Conservation (phyloP, 176 grass and related monocot genomes). For the Aechmea fasciata region DNA sequence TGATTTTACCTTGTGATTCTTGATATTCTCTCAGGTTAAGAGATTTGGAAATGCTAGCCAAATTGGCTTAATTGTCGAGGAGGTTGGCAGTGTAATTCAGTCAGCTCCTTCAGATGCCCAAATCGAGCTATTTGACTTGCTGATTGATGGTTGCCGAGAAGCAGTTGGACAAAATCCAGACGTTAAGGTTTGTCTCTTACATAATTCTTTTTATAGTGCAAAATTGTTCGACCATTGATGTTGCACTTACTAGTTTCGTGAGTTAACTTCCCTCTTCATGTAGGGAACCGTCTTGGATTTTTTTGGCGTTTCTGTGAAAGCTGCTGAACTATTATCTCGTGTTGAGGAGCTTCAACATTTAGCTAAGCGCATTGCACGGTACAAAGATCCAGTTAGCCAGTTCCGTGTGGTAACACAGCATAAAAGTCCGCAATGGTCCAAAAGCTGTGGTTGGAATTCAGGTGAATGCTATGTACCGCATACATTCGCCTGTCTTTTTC, state of each 20-base stretch:
- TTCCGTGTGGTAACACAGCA: constrained; percentile 81
- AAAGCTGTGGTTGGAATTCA: constrained; percentile 94
- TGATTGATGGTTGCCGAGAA: constrained; percentile 89
- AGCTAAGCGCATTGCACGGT: constrained; percentile 80
- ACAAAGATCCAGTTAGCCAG: constrained; percentile 95
- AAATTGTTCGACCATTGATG: background rate
- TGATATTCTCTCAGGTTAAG: constrained; percentile 55
- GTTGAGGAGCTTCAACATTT: constrained; percentile 96
- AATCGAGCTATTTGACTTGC: constrained; percentile 79
- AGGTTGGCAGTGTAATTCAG: constrained; percentile 74
- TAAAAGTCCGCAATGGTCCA: constrained; percentile 96
- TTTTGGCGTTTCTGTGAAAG: constrained; percentile 93
- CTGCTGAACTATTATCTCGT: constrained; percentile 67
- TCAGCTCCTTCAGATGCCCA: constrained; percentile 57
- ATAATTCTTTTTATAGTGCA: background rate
- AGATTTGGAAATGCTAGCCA: constrained; percentile 84
- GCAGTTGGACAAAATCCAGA: constrained; percentile 77
- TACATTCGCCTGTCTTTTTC: background rate
- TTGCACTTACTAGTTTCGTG: background rate
- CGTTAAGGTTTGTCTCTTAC: constrained; percentile 48
- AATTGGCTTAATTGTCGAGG: constrained; percentile 67
- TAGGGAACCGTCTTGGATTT: constrained; percentile 94
- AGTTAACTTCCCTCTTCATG: constrained; percentile 19
- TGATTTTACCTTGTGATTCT: background rate
- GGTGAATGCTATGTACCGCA: constrained; percentile 43